phyloP scores from a whole-genome alignment of 257 asterid genomes.

The Apocynum venetum region DNA sequence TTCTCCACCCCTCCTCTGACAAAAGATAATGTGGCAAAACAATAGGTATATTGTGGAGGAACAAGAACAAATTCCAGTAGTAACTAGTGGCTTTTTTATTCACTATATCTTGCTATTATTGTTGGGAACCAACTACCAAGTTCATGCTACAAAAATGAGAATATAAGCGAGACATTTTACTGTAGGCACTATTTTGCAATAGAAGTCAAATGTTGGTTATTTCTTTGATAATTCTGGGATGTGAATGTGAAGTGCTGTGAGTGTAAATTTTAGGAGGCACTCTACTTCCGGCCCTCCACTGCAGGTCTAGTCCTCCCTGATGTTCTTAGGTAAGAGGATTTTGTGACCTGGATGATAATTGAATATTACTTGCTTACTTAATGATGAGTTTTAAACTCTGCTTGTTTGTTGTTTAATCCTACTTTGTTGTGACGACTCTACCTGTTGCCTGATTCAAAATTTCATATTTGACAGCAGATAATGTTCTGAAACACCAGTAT shows the following conservation, averaged over 20 bases:
- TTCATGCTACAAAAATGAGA: background rate
- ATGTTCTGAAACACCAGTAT: constrained; percentile 19
- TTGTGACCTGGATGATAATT: background rate
- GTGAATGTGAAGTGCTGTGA: background rate
- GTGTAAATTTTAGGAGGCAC: background rate
- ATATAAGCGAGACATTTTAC: background rate
- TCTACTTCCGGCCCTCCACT: background rate
- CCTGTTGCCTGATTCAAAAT: background rate
- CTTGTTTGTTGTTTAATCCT: background rate
- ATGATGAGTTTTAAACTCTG: background rate
- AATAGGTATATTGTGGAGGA: background rate
- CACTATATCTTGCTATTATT: background rate
- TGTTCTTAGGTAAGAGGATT: background rate
- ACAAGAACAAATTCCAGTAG: background rate
- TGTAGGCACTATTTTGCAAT: background rate
- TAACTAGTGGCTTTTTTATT: background rate
- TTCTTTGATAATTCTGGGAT: background rate
- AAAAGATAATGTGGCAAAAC: no score
- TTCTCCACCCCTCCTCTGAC: no score
- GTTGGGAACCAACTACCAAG: background rate
- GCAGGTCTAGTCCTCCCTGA: background rate
- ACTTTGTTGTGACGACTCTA: background rate
- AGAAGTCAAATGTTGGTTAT: background rate
- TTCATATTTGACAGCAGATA: constrained; percentile 35
- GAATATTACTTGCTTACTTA: background rate